These are phyloP conservation scores for Metrosideros polymorpha DNA, from an alignment of 441 rosid species.

Conservation along the genomic window DNA sequence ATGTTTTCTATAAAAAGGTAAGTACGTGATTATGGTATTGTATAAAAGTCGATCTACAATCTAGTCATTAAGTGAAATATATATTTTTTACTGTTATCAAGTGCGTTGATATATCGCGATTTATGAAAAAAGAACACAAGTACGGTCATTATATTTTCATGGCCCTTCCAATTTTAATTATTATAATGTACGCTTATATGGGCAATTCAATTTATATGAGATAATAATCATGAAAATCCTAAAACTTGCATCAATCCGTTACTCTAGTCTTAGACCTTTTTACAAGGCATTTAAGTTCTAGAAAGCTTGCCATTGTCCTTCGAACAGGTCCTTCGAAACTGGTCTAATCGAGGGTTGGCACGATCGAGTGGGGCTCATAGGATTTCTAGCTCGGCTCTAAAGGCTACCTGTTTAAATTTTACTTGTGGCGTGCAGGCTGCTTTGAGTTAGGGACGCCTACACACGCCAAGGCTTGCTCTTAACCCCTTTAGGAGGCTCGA, in stretches of 20 bases:
- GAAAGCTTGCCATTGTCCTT: background rate
- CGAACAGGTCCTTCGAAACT: background rate
- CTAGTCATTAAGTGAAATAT: background rate
- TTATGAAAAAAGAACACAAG: background rate
- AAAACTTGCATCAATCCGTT: background rate
- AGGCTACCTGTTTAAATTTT: background rate
- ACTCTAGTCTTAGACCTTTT: background rate
- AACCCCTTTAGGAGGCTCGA: background rate
- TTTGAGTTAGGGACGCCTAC: background rate
- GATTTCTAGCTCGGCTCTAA: background rate
- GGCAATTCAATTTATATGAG: background rate
- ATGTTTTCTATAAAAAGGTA: background rate
- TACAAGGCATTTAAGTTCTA: background rate
- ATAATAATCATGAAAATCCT: background rate
- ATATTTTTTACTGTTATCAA: background rate
- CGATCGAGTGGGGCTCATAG: background rate
- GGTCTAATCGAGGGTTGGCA: background rate
- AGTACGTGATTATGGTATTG: background rate
- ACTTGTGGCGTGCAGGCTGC: background rate
- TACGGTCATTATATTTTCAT: background rate
- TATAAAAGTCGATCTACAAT: background rate
- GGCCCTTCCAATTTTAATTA: background rate
- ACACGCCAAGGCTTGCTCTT: background rate
- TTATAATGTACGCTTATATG: accelerated
- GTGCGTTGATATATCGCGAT: background rate